Percentiles rank a stretch among this genome's conserved stretches.
These are phyloP conservation scores for Lycium barbarum DNA, from an alignment of 257 asterid species.

Conservation along the genomic window DNA sequence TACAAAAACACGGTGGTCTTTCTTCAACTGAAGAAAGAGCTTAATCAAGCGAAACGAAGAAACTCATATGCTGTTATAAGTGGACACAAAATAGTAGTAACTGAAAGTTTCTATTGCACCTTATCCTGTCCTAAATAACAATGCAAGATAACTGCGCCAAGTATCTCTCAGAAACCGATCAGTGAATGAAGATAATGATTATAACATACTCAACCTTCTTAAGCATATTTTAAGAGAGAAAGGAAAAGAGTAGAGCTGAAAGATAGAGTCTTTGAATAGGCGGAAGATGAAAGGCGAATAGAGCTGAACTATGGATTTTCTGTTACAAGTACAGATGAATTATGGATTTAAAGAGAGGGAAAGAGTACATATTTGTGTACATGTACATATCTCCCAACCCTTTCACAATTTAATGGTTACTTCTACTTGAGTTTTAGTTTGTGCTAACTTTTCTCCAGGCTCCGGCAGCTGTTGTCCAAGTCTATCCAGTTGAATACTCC, in stretches of 20 bases:
- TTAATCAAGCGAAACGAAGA: background rate
- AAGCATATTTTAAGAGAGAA: background rate
- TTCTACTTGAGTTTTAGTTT: background rate
- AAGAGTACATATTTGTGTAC: background rate
- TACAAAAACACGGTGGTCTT: background rate
- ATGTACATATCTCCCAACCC: background rate
- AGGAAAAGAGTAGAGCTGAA: background rate
- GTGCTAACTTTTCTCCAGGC: background rate
- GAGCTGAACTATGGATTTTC: conserved; percentile 3
- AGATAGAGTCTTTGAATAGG: background rate
- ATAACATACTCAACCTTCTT: conserved; percentile 8
- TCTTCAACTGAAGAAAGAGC: background rate
- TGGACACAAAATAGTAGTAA: background rate
- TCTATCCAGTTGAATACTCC: conserved; percentile 17
- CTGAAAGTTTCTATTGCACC: background rate
- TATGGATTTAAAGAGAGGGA: background rate
- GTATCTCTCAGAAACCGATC: background rate
- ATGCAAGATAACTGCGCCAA: background rate
- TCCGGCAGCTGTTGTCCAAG: conserved; percentile 24
- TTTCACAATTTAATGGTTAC: conserved; percentile 10
- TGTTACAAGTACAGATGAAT: background rate
- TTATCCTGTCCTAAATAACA: background rate
- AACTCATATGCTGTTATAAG: background rate
- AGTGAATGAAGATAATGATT: background rate
- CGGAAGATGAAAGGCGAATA: background rate